Conservation (phyloP, 1,139 yeast genomes). For the Yamadazyma oceani region DNA sequence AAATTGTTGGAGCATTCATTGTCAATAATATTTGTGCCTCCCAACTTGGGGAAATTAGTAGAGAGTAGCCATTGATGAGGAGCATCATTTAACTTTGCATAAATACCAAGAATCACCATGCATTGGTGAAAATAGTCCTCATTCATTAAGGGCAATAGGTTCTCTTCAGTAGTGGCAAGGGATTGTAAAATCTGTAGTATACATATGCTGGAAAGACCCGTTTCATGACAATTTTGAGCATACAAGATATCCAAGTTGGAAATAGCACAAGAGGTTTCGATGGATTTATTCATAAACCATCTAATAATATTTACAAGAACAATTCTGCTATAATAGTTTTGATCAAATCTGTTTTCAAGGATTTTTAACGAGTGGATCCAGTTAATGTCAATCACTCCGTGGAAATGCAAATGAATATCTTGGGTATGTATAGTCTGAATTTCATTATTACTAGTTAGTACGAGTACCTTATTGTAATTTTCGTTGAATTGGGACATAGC, state of each 20-base stretch:
- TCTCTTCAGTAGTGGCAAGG: no score
- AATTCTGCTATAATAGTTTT: constrained; percentile 17
- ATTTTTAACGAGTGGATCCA: constrained; percentile 22
- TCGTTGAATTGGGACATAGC: constrained; percentile 35
- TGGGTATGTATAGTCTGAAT: constrained; percentile 26
- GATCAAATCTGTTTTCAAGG: constrained; percentile 26
- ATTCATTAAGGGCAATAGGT: neutral
- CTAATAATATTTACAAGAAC: constrained; percentile 21
- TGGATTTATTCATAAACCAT: constrained; percentile 20
- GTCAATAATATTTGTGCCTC: constrained; percentile 1
- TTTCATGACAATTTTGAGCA: constrained; percentile 23
- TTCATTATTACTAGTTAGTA: constrained; percentile 34
- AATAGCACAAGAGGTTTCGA: constrained; percentile 8
- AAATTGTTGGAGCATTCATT: constrained; percentile 29
- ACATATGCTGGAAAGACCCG: constrained; percentile 20
- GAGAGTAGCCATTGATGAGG: constrained; percentile 25
- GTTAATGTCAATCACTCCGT: constrained; percentile 23
- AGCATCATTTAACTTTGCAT: constrained; percentile 19
- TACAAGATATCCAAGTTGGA: constrained; percentile 22
- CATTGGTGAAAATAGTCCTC: constrained; percentile 26
- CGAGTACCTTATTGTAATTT: constrained; percentile 30
- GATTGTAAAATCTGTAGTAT: constrained; percentile 23
- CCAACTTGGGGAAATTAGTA: neutral
- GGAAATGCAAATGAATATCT: constrained; percentile 28
- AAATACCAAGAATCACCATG: constrained; percentile 24